Evolutionary conservation across 164 flowering plant species (phyloP), one percentile per base, ranked within the genome.

Genomic region (Euptelea pleiosperma): DNA sequence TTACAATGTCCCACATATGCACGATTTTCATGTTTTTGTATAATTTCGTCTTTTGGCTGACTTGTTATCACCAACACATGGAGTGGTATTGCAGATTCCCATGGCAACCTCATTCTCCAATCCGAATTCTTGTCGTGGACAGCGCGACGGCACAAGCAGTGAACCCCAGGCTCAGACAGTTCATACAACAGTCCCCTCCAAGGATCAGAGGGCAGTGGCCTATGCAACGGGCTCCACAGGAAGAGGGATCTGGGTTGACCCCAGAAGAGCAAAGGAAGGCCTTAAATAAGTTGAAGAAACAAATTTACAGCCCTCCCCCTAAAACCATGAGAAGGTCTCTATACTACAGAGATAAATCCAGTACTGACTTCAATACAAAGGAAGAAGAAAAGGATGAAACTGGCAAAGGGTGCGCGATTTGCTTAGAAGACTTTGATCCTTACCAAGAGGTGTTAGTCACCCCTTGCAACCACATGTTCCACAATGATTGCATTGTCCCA

Each of bases 391-490:
- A 57, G 1, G 79, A 74, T 18, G 81, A 81, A 4, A 83, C 75
- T 16, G 72, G 69, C 2, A 77, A 79, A 66, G 69, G 79, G 14
- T 93, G 99, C 59, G 75, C 89, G 1, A 65, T 90, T 58, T 93
- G 97, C 76, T 70, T 90, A 56, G 97, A 93, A 18, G 87, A 86
- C 55, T 88, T 93, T 43, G 80, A 78, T 63, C 65, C 82, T 4
- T 59, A 61, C 25, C 68, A 82, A 43, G 69, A 70, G 24, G 85
- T 93, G 22, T 72, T 73, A 57, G 25, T 81, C 19, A 90, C 97
- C 12, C 99, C 97, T 0, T 90, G 99, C 71, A 69, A 78, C 18
- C 99, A 90, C 64, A 86, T 87, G 93, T 92, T 85, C 63, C 98
- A 92, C 47, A 75, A 78, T 11, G 81, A 77, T 0, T 92, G 96